Evolutionary conservation across 2,329 filamentous ascomycete species (phyloP).

Genomic region (Rutstroemia sp.): DNA sequence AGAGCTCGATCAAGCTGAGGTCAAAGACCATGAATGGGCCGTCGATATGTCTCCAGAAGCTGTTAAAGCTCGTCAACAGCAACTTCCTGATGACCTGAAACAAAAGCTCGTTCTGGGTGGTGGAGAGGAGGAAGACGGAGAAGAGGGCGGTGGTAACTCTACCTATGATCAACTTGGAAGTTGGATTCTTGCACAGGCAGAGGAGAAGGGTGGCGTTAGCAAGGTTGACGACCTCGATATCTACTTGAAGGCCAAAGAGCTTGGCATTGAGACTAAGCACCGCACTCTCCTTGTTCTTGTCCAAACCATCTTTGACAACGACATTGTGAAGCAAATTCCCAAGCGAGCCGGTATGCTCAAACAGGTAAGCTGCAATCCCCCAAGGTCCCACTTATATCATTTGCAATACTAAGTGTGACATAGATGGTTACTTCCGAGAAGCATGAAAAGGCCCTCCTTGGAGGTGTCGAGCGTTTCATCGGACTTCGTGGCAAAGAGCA

Average conservation of each 20-base stretch:
- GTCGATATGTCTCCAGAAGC: conserved; percentile 95
- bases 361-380: conserved; percentile 51
- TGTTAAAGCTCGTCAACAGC: conserved; percentile 86
- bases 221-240: conserved; percentile 84
- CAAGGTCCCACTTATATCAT: neutral
- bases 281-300: conserved; percentile 86
- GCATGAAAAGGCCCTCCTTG: conserved; percentile 91
- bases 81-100: conserved; percentile 92
- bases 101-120: conserved; percentile 76
- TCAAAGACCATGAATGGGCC: conserved; percentile 87
- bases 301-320: conserved; percentile 88
- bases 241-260: conserved; percentile 93
- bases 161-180: conserved; percentile 86
- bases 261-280: conserved; percentile 92
- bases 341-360: conserved; percentile 81
- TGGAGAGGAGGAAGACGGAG: conserved; percentile 74
- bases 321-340: conserved; percentile 80
- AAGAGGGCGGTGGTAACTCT: conserved; percentile 65
- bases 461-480: conserved; percentile 89
- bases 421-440: conserved; percentile 81
- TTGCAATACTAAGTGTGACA: neutral
- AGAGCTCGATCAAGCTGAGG: conserved; percentile 63
- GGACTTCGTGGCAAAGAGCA: conserved; percentile 64
- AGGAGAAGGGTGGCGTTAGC: conserved; percentile 64
- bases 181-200: conserved; percentile 76